phyloP scores from a whole-genome alignment of 129 eudicot species.

The Flaveria sonorensis region DNA sequence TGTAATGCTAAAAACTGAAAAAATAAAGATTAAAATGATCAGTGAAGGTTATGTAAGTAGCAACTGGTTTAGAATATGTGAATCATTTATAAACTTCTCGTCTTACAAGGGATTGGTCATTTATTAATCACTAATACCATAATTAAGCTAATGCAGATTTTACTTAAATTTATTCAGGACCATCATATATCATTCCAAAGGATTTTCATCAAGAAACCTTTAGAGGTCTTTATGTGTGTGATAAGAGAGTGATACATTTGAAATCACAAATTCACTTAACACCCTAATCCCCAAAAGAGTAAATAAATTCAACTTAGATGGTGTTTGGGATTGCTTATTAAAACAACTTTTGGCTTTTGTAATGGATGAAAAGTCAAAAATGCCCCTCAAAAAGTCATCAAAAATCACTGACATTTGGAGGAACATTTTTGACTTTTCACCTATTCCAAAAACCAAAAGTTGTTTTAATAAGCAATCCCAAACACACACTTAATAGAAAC shows the following conservation, averaged over 20 bases:
- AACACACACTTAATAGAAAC: too few species aligned
- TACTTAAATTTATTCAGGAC: neutral
- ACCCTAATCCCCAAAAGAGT: neutral
- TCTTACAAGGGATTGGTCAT: neutral
- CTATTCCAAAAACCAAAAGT: too few species aligned
- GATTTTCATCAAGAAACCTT: slow-evolving; percentile 5
- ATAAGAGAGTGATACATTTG: neutral
- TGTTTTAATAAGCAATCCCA: too few species aligned
- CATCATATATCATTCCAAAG: neutral
- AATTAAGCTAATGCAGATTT: neutral
- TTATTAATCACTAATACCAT: slow-evolving; percentile 8
- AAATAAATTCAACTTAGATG: slow-evolving; percentile 6
- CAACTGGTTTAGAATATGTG: neutral
- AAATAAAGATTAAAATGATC: neutral
- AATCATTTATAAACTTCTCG: neutral
- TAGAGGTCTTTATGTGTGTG: neutral
- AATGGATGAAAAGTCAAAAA: too few species aligned
- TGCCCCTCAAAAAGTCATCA: too few species aligned
- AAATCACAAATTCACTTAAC: slow-evolving; percentile 13
- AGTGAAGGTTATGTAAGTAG: neutral
- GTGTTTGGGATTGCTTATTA: too few species aligned
- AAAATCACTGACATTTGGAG: too few species aligned
- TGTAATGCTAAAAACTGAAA: neutral
- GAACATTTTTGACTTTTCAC: too few species aligned
- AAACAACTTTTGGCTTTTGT: too few species aligned